These are phyloP conservation scores for Clonostachys sp. DNA, from an alignment of 2,329 filamentous ascomycete genomes.

Conservation along the genomic window DNA sequence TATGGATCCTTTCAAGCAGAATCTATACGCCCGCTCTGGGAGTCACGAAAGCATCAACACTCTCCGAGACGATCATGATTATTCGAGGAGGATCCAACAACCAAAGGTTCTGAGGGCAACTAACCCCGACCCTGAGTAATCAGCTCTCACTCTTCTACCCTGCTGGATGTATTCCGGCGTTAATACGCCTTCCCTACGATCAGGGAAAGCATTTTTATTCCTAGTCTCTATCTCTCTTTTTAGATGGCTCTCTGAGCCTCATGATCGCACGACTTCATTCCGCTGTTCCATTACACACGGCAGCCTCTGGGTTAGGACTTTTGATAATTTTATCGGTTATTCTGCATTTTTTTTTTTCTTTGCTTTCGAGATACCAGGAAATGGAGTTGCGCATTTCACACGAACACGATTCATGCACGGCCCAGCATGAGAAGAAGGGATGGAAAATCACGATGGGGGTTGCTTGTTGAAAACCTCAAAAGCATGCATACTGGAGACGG, in stretches of 20 bases:
- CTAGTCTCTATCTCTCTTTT: neutral
- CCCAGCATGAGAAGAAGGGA: no score
- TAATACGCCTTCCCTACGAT: neutral
- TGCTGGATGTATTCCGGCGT: neutral
- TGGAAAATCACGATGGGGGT: no score
- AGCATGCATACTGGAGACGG: no score
- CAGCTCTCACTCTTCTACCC: neutral
- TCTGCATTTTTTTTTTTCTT: constrained; percentile 12
- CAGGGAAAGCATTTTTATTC: neutral
- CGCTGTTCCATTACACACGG: constrained; percentile 2
- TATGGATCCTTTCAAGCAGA: constrained; percentile 56
- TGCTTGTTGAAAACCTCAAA: no score
- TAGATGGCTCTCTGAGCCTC: constrained; percentile 5
- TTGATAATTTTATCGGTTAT: constrained; percentile 8
- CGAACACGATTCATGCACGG: no score
- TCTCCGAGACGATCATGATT: constrained; percentile 60
- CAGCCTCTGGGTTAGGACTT: constrained; percentile 2
- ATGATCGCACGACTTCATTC: constrained; percentile 24
- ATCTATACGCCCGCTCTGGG: constrained; percentile 52
- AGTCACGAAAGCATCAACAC: constrained; percentile 62
- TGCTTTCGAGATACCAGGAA: constrained; percentile 25
- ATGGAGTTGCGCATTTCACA: neutral
- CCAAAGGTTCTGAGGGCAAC: constrained; percentile 56
- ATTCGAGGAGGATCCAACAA: constrained; percentile 54
- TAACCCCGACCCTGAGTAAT: constrained; percentile 49